Evolutionary conservation across 2,329 filamentous ascomycete species (phyloP).

Genomic region (Blastomyces gilchristii): DNA sequence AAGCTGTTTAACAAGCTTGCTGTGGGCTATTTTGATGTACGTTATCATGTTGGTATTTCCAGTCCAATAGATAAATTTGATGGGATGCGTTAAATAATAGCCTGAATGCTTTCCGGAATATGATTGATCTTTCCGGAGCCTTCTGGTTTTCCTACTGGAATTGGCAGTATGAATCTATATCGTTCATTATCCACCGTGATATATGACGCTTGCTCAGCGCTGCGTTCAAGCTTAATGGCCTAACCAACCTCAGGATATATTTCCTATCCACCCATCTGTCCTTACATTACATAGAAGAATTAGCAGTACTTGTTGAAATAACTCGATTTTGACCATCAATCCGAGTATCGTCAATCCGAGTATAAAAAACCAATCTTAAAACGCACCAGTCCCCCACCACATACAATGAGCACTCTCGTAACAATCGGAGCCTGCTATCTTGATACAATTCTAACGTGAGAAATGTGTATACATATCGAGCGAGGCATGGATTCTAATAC

Average conservation of each 20-base stretch:
- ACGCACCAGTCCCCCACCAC: neutral
- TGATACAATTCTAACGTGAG: slow-evolving; percentile 55
- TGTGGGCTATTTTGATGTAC: no score
- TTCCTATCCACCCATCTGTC: neutral
- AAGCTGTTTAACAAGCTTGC: no score
- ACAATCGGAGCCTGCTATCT: slow-evolving; percentile 57
- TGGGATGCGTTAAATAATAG: neutral
- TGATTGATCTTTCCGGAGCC: neutral
- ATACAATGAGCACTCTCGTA: slow-evolving; percentile 45
- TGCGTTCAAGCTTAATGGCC: neutral
- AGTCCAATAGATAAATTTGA: neutral
- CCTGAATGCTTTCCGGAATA: neutral
- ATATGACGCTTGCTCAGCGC: neutral
- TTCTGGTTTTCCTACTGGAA: neutral
- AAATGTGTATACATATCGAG: slow-evolving; percentile 6
- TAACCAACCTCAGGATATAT: neutral
- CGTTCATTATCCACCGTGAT: neutral
- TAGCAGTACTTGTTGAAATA: neutral
- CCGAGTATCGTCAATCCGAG: no score
- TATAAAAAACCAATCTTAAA: neutral
- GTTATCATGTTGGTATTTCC: neutral
- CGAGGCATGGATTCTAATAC: neutral
- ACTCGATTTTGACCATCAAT: neutral
- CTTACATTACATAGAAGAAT: neutral
- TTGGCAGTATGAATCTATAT: no score